These are phyloP conservation scores for Coccomyxa sp. DNA, from an alignment of 139 green algal species.

Conservation along the genomic window DNA sequence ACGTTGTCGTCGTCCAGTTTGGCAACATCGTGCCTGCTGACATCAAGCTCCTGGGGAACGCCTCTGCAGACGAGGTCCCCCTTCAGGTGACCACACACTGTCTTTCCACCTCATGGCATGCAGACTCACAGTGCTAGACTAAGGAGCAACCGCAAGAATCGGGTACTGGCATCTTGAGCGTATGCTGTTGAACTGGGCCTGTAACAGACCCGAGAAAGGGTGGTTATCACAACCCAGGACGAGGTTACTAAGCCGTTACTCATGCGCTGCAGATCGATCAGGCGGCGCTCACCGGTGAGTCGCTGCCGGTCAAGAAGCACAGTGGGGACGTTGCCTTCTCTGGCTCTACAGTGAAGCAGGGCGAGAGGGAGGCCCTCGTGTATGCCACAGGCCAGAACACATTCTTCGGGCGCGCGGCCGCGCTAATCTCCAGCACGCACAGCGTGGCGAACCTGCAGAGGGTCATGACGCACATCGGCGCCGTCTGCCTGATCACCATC, in stretches of 20 bases:
- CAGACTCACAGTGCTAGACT: not conserved
- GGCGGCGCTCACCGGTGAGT: conserved; percentile 82
- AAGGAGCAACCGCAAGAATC: not conserved
- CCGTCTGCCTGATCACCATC: conserved; percentile 77
- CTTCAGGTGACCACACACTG: conserved; percentile 45
- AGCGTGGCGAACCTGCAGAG: conserved; percentile 81
- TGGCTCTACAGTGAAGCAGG: conserved; percentile 85
- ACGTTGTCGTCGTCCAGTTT: conserved; percentile 76
- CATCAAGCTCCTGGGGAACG: conserved; percentile 72
- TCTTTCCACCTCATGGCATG: not conserved
- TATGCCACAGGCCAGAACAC: conserved; percentile 79
- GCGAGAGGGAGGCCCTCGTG: conserved; percentile 77
- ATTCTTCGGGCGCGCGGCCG: conserved; percentile 86
- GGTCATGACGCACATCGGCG: conserved; percentile 82
- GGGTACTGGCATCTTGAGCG: too few species aligned
- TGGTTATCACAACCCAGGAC: too few species aligned
- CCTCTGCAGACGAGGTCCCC: conserved; percentile 46
- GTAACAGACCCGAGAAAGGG: too few species aligned
- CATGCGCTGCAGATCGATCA: conserved; percentile 64
- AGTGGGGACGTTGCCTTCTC: conserved; percentile 70
- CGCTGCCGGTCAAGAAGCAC: conserved; percentile 79
- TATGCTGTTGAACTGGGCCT: too few species aligned
- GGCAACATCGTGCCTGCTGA: conserved; percentile 86
- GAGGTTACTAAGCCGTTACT: not conserved
- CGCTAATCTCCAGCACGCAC: conserved; percentile 66